Conservation (phyloP, 2,329 filamentous ascomycete genomes). For the Alternaria rosae region DNA sequence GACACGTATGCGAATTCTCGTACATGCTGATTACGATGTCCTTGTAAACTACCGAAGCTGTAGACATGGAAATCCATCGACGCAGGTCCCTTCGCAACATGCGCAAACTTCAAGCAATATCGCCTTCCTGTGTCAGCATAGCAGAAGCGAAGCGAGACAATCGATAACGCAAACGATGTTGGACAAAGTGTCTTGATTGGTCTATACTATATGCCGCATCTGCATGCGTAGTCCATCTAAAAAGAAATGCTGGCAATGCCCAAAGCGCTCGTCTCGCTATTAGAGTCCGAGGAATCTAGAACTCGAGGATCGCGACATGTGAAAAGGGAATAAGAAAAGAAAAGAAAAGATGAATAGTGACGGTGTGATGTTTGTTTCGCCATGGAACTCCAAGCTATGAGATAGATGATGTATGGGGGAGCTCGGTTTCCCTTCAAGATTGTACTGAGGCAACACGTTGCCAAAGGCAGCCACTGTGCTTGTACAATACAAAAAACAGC, state of each 20-base stretch:
- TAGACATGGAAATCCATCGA: no score
- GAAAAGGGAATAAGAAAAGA: not conserved
- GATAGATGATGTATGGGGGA: not conserved
- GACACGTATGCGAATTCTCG: no score
- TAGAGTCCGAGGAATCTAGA: not conserved
- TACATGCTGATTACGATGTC: no score
- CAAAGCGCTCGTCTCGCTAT: slow-evolving; percentile 3
- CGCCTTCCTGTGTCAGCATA: not conserved
- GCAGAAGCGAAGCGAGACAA: not conserved
- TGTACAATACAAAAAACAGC: not conserved
- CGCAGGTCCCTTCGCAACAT: no score
- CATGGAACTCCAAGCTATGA: slow-evolving; percentile 18
- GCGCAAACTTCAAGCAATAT: not conserved
- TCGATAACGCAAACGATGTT: not conserved
- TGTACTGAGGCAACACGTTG: not conserved
- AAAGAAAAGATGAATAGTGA: not conserved
- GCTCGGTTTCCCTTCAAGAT: not conserved
- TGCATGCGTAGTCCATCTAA: slow-evolving; percentile 4
- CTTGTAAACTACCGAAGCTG: no score
- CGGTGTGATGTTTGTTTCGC: slow-evolving; percentile 7
- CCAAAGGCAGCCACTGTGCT: not conserved
- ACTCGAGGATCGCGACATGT: slow-evolving; percentile 2
- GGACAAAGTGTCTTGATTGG: slow-evolving; percentile 13
- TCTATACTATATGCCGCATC: slow-evolving; percentile 15
- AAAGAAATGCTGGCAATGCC: not conserved